Evolutionary conservation across 257 asterid species (phyloP), one percentile per base, ranked within the genome.

Genomic region (Salvia hispanica): DNA sequence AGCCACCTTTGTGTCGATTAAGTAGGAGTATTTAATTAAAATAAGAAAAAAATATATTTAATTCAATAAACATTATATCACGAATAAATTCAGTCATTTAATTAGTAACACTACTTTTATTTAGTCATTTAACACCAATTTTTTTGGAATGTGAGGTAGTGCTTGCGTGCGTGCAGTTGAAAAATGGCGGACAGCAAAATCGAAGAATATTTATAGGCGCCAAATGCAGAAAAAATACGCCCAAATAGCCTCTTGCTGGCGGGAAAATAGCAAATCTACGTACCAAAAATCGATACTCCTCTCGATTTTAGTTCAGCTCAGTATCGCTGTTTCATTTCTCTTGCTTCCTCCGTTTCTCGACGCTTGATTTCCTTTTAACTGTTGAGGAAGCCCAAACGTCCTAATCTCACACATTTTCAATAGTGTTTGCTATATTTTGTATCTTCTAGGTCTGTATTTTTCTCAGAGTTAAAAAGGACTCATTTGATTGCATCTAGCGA

Each of bases 131-230:
- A n/a, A n/a, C n/a, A 43, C 44, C 25, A 36, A 11, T 7, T 28
- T 13, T 7, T 10, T n/a, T 12, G 46, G 28, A 54, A 53, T 53
- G 37, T 25, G 0, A 9, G 62, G n/a, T 25, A 18, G 21, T 18
- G 21, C 21, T 18, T 18, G n/a, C n/a, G n/a, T n/a, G n/a, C 6
- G n/a, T 18, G 16, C 2, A 71, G 62, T 71, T 44, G 70, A 71
- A 71, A 68, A 69, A 57, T 63, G 72, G 75, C 72, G 72, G 79
- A 28, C 57, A 25, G 28, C 58, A 47, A 62, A 72, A 44, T 6
- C 9, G 4, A 47, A 40, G 34, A 11, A 28, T 37, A 0, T 11
- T 11, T 58, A 64, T 75, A 61, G 59, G 80, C 76, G 80, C 61
- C 80, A 76, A 64, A 55, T 50, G 12, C 28, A 15, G 25, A 62